Conservation (phyloP, 192 early-diverging fungal genomes). For the Backusella tuberculispora region DNA sequence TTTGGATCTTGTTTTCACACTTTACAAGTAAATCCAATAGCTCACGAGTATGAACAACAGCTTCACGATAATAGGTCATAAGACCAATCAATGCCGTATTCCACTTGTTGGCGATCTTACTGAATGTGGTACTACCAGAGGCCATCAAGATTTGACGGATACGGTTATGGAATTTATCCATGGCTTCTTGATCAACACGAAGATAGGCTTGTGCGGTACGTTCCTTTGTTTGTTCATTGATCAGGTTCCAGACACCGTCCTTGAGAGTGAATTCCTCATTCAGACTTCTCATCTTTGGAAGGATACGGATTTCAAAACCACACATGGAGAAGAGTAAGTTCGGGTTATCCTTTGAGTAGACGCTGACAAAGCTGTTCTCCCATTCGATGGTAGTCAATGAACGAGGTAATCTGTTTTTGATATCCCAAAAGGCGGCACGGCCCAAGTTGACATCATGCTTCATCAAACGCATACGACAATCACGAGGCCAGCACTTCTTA, state of each 20-base stretch:
- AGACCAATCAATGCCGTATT: slow-evolving; percentile 91
- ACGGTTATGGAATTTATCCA: slow-evolving; percentile 93
- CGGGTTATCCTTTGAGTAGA: slow-evolving; percentile 98
- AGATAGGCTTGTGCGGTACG: slow-evolving; percentile 96
- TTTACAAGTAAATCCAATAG: slow-evolving; percentile 96
- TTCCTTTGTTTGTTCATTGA: slow-evolving; percentile 98
- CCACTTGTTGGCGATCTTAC: slow-evolving; percentile 98
- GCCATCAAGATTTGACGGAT: slow-evolving; percentile 98
- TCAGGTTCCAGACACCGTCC: slow-evolving; percentile 92
- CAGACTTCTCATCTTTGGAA: slow-evolving; percentile 87
- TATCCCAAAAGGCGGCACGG: slow-evolving; percentile 99
- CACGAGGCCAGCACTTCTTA: slow-evolving; percentile 98
- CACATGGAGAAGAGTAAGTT: slow-evolving; percentile 86
- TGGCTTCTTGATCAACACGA: slow-evolving; percentile 93
- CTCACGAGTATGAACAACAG: slow-evolving; percentile 96
- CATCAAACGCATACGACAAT: slow-evolving; percentile 99
- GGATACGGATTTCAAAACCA: slow-evolving; percentile 95
- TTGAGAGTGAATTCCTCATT: slow-evolving; percentile 89
- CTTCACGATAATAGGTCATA: slow-evolving; percentile 99
- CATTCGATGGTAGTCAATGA: slow-evolving; percentile 98
- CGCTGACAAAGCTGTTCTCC: slow-evolving; percentile 95
- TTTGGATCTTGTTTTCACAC: slow-evolving; percentile 98
- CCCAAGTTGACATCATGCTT: slow-evolving; percentile 98
- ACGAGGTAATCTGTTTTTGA: slow-evolving; percentile 96
- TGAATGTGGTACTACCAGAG: slow-evolving; percentile 95